Evolutionary conservation across 306 rosid species (phyloP).

Genomic region (Arachis stenosperma): DNA sequence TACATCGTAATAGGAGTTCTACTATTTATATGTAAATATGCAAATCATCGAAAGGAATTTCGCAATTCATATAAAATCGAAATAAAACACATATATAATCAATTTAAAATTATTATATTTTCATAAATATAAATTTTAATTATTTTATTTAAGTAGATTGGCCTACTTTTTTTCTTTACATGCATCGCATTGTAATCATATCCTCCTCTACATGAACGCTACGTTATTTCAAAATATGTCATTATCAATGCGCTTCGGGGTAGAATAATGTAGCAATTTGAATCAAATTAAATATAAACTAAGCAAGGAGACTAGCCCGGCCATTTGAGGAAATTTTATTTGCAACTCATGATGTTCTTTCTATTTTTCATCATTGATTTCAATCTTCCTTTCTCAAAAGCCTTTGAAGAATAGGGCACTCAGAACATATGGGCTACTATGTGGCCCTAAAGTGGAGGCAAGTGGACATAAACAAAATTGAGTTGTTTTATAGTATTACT

Average conservation of each 20-base stretch:
- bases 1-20: too few species aligned
- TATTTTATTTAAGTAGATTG: too few species aligned
- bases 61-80: too few species aligned
- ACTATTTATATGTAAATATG: too few species aligned
- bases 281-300: conserved; percentile 5
- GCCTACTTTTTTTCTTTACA: background rate
- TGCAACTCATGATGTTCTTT: conserved; percentile 28
- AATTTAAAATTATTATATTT: too few species aligned
- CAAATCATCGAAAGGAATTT: too few species aligned
- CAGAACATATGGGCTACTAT: conserved; percentile 14
- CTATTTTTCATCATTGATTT: conserved; percentile 39
- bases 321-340: conserved; percentile 19
- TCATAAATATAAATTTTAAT: too few species aligned
- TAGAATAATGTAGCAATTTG: conserved; percentile 14
- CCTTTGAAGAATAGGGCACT: background rate
- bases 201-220: background rate
- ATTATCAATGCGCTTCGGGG: background rate
- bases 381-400: conserved; percentile 19
- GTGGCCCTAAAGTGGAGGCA: conserved; percentile 42
- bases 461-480: conserved; percentile 35
- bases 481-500: conserved; percentile 35
- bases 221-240: conserved; percentile 5
- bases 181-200: conserved; percentile 28
- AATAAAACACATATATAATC: too few species aligned
- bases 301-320: background rate